phyloP scores from a whole-genome alignment of 768 basidiomycete species.

The Ramaria rubella region DNA sequence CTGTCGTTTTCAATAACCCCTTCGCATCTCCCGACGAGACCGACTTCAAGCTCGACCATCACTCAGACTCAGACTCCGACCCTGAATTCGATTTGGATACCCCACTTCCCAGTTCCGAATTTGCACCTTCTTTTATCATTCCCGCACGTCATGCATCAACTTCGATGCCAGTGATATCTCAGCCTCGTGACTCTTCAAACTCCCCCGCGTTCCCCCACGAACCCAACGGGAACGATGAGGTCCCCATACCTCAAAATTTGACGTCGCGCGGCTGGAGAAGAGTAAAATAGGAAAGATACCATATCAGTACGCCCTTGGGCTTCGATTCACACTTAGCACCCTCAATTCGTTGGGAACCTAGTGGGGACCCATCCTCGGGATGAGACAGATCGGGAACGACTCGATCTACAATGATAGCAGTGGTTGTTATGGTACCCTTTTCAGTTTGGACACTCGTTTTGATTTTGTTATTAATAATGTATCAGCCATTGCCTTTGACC shows the following conservation, averaged over 20 bases:
- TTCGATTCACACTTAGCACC: too few relatives aligned
- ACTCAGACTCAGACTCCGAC: neutral
- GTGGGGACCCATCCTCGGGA: too few relatives aligned
- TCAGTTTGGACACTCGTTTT: neutral
- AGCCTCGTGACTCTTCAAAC: neutral
- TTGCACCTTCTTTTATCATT: neutral
- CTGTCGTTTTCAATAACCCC: neutral
- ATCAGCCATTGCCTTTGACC: too few relatives aligned
- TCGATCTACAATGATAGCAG: too few relatives aligned
- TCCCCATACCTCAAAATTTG: too few relatives aligned
- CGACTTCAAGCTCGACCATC: neutral
- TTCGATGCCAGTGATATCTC: neutral
- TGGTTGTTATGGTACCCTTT: neutral
- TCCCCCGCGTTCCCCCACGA: too few relatives aligned
- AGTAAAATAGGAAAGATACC: too few relatives aligned
- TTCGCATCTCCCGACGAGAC: neutral
- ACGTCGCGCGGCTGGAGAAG: too few relatives aligned
- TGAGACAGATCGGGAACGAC: too few relatives aligned
- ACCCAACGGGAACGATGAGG: too few relatives aligned
- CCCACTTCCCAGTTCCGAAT: neutral
- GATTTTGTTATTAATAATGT: neutral
- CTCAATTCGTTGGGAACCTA: too few relatives aligned
- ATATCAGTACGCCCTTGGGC: too few relatives aligned
- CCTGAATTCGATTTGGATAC: neutral
- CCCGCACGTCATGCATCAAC: neutral